phyloP scores from a whole-genome alignment of 75 land plant genomes.

The Picea glauca region DNA sequence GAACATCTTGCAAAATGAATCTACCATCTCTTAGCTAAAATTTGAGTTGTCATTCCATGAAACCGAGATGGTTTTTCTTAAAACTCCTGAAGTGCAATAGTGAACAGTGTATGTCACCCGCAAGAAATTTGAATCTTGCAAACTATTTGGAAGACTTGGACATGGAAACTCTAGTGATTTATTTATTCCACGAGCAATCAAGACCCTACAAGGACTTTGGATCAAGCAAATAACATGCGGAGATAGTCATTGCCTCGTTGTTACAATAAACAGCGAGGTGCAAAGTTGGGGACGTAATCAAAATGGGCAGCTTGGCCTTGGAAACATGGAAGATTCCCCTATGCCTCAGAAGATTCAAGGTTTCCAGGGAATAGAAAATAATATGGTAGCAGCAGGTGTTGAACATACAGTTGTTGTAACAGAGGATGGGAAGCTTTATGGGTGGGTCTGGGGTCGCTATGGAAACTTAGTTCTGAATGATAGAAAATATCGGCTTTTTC shows the following conservation, averaged over 20 bases:
- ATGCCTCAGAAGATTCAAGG: conserved; percentile 77
- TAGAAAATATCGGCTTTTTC: conserved; percentile 74
- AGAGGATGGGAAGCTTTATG: conserved; percentile 89
- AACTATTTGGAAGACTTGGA: conserved; percentile 82
- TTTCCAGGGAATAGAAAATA: conserved; percentile 78
- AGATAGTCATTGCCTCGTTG: conserved; percentile 93
- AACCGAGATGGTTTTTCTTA: too few relatives aligned
- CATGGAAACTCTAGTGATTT: conserved; percentile 99
- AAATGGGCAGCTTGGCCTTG: conserved; percentile 98
- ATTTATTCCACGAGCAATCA: conserved; percentile 82
- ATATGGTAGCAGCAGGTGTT: conserved; percentile 98
- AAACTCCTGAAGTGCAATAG: too few relatives aligned
- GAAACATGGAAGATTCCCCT: conserved; percentile 76
- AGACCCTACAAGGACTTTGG: conserved; percentile 65
- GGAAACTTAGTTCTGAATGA: conserved; percentile 96
- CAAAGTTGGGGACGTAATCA: conserved; percentile 97
- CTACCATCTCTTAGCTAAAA: too few relatives aligned
- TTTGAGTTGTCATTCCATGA: too few relatives aligned
- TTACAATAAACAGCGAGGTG: conserved; percentile 77
- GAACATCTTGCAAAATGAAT: too few relatives aligned
- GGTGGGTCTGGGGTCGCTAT: conserved; percentile 99
- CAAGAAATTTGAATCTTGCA: too few relatives aligned
- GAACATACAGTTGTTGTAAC: conserved; percentile 96
- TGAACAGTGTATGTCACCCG: too few relatives aligned
- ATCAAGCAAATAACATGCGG: conserved; percentile 97